Conservation (phyloP, 352 stramenopile genomes). For the Nothophytophthora sp. region DNA sequence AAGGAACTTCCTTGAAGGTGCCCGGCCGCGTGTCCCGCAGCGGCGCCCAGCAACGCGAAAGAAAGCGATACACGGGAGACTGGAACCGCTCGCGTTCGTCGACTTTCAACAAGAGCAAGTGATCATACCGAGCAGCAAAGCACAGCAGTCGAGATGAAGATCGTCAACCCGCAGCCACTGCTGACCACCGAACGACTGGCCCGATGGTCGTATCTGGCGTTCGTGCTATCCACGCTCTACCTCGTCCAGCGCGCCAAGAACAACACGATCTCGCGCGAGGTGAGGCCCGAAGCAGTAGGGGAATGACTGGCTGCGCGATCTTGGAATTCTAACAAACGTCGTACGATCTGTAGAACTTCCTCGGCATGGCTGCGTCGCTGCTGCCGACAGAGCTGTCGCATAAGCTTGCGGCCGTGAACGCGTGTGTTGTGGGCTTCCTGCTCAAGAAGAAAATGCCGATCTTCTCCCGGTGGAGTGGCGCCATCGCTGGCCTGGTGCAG, state of each 20-base stretch:
- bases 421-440: constrained; percentile 34
- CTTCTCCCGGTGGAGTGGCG: constrained; percentile 53
- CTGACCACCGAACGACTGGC: constrained; percentile 31
- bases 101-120: no score
- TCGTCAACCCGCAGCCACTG: constrained; percentile 15
- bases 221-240: constrained; percentile 40
- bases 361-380: constrained; percentile 39
- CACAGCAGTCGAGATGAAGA: constrained; percentile 22
- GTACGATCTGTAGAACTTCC: constrained; percentile 35
- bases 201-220: constrained; percentile 44
- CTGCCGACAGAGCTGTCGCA: constrained; percentile 55
- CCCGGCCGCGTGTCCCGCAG: not conserved
- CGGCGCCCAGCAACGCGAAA: not conserved
- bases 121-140: not conserved
- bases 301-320: not conserved
- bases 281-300: constrained; percentile 3
- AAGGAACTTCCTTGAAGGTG: constrained; percentile 18
- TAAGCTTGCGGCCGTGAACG: constrained; percentile 46
- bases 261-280: constrained; percentile 42
- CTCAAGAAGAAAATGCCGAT: constrained; percentile 48
- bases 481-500: constrained; percentile 44
- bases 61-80: not conserved
- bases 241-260: constrained; percentile 40
- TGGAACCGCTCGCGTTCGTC: not conserved
- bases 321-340: constrained; percentile 3